Evolutionary conservation across 2,329 filamentous ascomycete species (phyloP).

Genomic region (Colletotrichum kahawae): DNA sequence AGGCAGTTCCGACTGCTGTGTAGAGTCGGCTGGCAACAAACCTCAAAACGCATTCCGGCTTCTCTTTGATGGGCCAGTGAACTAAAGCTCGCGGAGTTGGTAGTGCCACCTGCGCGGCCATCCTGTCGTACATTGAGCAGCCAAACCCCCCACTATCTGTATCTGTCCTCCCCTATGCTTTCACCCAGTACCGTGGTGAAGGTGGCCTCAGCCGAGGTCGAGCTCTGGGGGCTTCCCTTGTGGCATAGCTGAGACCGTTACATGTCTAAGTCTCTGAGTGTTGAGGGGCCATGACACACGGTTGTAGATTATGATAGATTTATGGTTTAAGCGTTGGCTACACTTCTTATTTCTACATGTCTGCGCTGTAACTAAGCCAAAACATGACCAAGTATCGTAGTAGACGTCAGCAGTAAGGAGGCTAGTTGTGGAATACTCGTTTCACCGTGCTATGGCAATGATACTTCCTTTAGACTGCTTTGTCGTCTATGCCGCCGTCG

Average conservation of each 20-base stretch:
- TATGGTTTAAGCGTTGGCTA: no score
- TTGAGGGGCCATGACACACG: not conserved
- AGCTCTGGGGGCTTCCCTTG: not conserved
- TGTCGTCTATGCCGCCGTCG: not conserved
- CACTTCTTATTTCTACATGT: not conserved
- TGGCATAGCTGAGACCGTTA: not conserved
- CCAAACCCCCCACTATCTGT: not conserved
- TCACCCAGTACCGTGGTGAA: not conserved
- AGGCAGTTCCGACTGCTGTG: not conserved
- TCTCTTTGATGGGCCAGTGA: not conserved
- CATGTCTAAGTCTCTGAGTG: not conserved
- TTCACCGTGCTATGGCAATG: rapidly evolving
- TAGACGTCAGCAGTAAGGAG: not conserved
- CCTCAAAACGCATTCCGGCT: not conserved
- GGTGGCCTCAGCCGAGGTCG: not conserved
- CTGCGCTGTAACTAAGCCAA: not conserved
- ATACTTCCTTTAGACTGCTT: not conserved
- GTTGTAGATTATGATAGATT: not conserved
- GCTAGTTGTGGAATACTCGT: no score
- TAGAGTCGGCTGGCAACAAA: not conserved
- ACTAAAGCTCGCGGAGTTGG: not conserved
- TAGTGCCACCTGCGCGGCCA: not conserved
- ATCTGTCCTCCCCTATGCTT: not conserved
- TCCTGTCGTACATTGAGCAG: not conserved
- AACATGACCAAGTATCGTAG: not conserved